Evolutionary conservation across 495 filamentous ascomycete species (phyloP), one percentile per base, ranked within the genome.

Genomic region (Hypoxylon intermedium): DNA sequence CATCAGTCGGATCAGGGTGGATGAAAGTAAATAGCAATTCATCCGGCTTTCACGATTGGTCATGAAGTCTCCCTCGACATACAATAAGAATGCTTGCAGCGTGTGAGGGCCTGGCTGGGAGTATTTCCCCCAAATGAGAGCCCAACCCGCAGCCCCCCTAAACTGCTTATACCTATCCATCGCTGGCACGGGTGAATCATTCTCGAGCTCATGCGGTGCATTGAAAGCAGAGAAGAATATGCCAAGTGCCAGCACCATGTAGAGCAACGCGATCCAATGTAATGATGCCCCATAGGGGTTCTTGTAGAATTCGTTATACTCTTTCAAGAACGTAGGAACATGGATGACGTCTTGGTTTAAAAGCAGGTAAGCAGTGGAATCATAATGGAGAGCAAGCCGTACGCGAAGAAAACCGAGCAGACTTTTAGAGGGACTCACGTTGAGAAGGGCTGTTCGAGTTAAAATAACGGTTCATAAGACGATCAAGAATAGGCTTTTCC

Each of bases 251-350:
- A 81, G 58, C 21, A 82, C 58, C 49, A 75, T 72, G 41, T 73
- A 79, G 21, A 82, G 60, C 7, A 78, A 65, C 2, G 72, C 78
- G 18, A 83, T 60, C 77, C 76, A 85, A 9, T 74, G 63, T 15
- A 79, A 34, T 11, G 75, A 63, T 5, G 71, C 65, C 11, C 33
- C 54, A 5, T 60, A 11, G 13, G 77, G 77, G 38, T 80, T 56
- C 34, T 70, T 61, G 69, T 77, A 80, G 57, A 84, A 85, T 9
- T 68, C 62, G 49, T 69, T 72, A 43, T 83, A 85, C 73, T 84
- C 56, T 33, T 69, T 70, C 21, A 70, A 57, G 19, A 82, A 82
- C 1, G 75, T 78, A 15, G 79, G 78, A 24, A 66, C 55, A 45
- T 82, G 75, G 40, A 81, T 68, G 13, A 77, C 69, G 4, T 75